Evolutionary conservation across 2,329 filamentous ascomycete species (phyloP), one percentile per base, ranked within the genome.

Genomic region (Pyrenophora graminea): DNA sequence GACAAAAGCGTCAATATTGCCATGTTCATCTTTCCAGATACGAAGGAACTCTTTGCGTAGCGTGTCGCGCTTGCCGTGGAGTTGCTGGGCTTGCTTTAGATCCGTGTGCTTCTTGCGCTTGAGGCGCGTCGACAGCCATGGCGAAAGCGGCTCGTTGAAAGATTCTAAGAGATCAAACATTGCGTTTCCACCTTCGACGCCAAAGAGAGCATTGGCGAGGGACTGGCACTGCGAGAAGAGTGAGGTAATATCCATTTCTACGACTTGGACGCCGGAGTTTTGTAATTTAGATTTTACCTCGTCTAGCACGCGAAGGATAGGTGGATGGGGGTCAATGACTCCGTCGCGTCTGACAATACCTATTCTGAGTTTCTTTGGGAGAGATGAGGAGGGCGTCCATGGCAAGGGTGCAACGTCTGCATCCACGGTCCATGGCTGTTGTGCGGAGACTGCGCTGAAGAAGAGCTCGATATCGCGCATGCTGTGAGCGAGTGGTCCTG

Each of bases 1-100:
- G 48, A 88, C 79, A 44, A 88, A 79, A 0, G 83, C 83, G 72
- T 88, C 85, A 6, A 88, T 72, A 3, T 65, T 68, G 39, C 76
- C 68, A 70, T 45, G 70, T 63, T 6, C 66, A 61, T 61, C 76
- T 67, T 55, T 75, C 85, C 85, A 88, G 46, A 87, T 79, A 21
- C 78, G 71, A 43, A 83, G 57, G 66, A 86, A 81, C 40, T 81
- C 76, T n/a, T 73, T 79, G 56, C 85, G 81, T 6, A 87, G 61
- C 12, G 77, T 73, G 1, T 74, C 71, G 15, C 79, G 79, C 58
- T 79, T 75, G 0, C 78, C 80, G 47, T 86, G 83, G 0, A 86
- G 59, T 17, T 79, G 74, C 2, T 77, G 75, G 0, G 85, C 61
- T 37, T 81, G 76, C 0, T 77, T 71, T 3, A 85, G 64, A 0